Base-by-base conservation (phyloP, 129 eudicot genomes). In the Solidago caesia region DNA sequence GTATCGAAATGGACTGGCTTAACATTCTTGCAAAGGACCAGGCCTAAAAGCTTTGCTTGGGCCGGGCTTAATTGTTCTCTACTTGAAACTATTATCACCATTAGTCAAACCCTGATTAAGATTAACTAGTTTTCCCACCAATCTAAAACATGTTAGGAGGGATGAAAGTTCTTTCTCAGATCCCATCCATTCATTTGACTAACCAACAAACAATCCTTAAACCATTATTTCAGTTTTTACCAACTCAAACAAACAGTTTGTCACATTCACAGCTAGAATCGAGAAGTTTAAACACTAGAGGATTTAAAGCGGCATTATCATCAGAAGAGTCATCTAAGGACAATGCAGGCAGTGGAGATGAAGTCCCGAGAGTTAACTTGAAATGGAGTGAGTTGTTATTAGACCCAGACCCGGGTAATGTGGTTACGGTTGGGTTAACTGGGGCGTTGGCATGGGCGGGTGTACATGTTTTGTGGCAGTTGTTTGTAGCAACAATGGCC, bases 381-480 rank as follows among this genome's bases (percentile, higher is more conserved):
- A 86, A 65, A 16, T 90, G 95, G 96, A 26, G 73, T 7, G 90
- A 88, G 64, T 76, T 92, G 83, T 25, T 92, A 48, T 70, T 87
- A 68, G 90, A 86, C 67, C 85, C 85, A 44, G 96, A 86, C 72
- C 89, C 84, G 59, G 86, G 89, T 62, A 92, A 92, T 79, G 74
- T 88, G 49, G 84, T 89, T 74, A 95, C 96, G 6, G 98, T 92
- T 15, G 98, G 87, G 67, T 81, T 90, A 77, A 83, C 89, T 2
- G 96, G 96, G 16, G 72, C 82, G 74, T 76, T 90, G 70, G 84
- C 91, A 43, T 92, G 88, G 96, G 98, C 98, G 10, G 83, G 95
- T 70, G 89, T 83, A 43, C 91, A 81, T 57, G 89, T 92, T 5
- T n/a, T 92, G 60, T 84, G 96, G 92, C 96, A 90, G 85, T 72